Conservation (phyloP, 1,139 yeast genomes). For the Groenewaldozyma auringiensis region DNA sequence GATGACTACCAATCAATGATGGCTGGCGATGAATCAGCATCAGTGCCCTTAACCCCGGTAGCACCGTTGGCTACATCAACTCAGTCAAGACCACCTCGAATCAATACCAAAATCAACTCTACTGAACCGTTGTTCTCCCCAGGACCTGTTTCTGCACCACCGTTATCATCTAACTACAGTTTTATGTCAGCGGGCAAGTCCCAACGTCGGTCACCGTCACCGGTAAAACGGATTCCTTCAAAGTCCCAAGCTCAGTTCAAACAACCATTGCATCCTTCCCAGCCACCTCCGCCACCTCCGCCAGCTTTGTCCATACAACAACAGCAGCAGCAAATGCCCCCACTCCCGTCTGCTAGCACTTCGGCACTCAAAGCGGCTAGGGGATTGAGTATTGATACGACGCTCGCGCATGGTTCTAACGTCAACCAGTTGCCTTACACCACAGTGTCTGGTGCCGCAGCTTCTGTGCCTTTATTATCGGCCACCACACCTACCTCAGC, state of each 20-base stretch:
- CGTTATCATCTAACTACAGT: conserved; percentile 6
- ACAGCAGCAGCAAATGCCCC: conserved; percentile 3
- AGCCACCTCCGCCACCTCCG: conserved; percentile 19
- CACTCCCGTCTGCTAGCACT: not conserved
- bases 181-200: conserved; percentile 6
- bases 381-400: not conserved
- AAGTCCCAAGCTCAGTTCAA: not conserved
- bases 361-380: not conserved
- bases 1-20: not conserved
- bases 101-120: not conserved
- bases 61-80: conserved; percentile 11
- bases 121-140: not conserved
- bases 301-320: conserved; percentile 8
- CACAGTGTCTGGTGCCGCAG: conserved; percentile 3
- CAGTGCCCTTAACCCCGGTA: conserved; percentile 18
- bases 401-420: not conserved
- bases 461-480: not conserved
- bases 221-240: not conserved
- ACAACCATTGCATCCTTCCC: conserved; percentile 23
- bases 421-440: not conserved
- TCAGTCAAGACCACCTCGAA: not conserved
- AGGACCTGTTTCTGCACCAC: conserved; percentile 3
- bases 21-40: not conserved
- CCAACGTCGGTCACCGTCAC: conserved; percentile 7
- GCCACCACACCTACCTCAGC: conserved; percentile 5